These are phyloP conservation scores for Cytidiella melzeri DNA, from an alignment of 768 basidiomycete genomes.

Conservation along the genomic window DNA sequence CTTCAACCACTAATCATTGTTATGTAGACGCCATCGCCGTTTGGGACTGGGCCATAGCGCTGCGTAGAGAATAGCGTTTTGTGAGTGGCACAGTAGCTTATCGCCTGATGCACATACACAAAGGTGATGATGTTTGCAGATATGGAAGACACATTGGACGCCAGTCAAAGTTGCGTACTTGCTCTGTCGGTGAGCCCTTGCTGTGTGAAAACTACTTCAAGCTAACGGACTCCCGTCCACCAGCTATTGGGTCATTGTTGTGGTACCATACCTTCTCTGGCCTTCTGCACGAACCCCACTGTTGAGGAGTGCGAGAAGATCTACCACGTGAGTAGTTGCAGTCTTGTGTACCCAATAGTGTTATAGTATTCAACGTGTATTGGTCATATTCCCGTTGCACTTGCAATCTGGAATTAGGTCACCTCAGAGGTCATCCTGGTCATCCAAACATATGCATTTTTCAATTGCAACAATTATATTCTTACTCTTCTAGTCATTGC, in stretches of 20 bases:
- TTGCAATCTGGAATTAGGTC: slow-evolving; percentile 87
- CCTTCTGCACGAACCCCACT: slow-evolving; percentile 67
- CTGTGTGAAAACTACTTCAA: slow-evolving; percentile 5
- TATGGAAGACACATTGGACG: slow-evolving; percentile 82
- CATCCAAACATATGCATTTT: slow-evolving; percentile 82
- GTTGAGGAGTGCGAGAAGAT: slow-evolving; percentile 60
- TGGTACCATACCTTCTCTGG: slow-evolving; percentile 76
- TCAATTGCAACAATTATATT: slow-evolving; percentile 69
- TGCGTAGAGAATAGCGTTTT: slow-evolving; percentile 73
- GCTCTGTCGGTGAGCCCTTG: slow-evolving; percentile 70
- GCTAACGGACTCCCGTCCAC: neutral
- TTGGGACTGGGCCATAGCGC: slow-evolving; percentile 81
- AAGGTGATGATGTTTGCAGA: slow-evolving; percentile 32
- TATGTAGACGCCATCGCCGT: slow-evolving; percentile 66
- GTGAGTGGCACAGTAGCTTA: slow-evolving; percentile 33
- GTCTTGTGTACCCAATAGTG: slow-evolving; percentile 1
- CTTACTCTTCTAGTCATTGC: slow-evolving; percentile 59
- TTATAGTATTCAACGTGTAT: neutral
- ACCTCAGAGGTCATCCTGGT: slow-evolving; percentile 77
- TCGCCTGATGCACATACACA: slow-evolving; percentile 7
- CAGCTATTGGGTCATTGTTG: slow-evolving; percentile 79
- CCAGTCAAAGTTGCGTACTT: slow-evolving; percentile 80
- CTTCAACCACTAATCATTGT: too few species aligned
- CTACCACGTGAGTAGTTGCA: slow-evolving; percentile 45
- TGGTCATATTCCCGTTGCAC: slow-evolving; percentile 65